Evolutionary conservation across 768 basidiomycete genomes (phyloP).

Genomic region (Termitomyces sp.): DNA sequence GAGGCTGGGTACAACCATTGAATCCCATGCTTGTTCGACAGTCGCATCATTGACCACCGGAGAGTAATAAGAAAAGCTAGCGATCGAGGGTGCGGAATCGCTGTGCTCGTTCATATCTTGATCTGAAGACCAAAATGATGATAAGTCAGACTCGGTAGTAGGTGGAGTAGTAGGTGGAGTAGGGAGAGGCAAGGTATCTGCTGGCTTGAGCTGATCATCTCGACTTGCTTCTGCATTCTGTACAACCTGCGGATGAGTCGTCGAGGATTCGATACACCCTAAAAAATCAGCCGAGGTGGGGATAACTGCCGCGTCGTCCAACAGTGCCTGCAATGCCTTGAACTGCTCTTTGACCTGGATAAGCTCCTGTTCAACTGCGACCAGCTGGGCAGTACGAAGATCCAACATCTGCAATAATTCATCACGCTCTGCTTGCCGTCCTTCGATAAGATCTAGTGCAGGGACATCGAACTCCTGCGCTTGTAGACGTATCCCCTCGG

Average conservation of each 20-base stretch:
- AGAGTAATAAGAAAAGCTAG: neutral
- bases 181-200: neutral
- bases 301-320: neutral
- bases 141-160: neutral
- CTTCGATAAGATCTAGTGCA: slow-evolving; percentile 8
- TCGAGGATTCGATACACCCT: neutral
- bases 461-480: slow-evolving; percentile 3
- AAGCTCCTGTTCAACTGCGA: slow-evolving; percentile 16
- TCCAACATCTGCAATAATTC: slow-evolving; percentile 12
- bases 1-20: neutral
- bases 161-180: neutral
- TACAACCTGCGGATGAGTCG: neutral
- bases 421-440: slow-evolving; percentile 19
- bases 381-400: slow-evolving; percentile 12
- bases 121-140: neutral
- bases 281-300: neutral
- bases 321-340: slow-evolving; percentile 13
- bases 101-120: neutral
- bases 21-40: neutral
- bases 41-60: neutral
- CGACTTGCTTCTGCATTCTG: neutral
- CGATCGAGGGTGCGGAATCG: neutral
- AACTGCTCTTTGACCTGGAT: slow-evolving; percentile 18
- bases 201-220: neutral
- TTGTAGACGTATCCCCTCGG: slow-evolving; percentile 12